Evolutionary conservation across 305 asterid species (phyloP), one percentile per base, ranked within the genome.

Genomic region (Fraxinus paxiana): DNA sequence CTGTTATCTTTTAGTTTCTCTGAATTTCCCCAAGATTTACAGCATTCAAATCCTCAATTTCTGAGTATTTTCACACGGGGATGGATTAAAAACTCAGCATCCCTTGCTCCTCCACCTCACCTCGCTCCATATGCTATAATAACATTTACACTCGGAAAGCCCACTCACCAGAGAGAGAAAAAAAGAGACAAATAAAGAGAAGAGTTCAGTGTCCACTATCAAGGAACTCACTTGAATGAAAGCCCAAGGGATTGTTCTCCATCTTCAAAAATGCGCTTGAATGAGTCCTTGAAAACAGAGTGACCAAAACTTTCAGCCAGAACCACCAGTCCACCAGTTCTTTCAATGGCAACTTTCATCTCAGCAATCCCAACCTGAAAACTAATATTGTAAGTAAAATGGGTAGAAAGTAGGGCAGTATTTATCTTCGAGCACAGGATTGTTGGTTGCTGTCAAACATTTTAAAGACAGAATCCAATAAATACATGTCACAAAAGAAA

Each of bases 261-360:
- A 71, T 84, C 92, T 82, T 96, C 99, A 81, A 93, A 94, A 79
- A 93, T 85, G 24, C 90, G 96, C 85, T 84, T 96, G 84, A 96
- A 96, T 8, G 99, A 93, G 88, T 93, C 97, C 90, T 96, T 96
- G 87, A 96, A 96, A 80, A 96, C 99, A 67, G 99, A 89, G 90
- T 96, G 99, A 81, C 98, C 98, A 89, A 96, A 96, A 86, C 99
- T 96, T 91, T 96, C 99, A 70, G 99, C 92, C 77, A 93, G 90
- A 85, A 94, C 98, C 10, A 94, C 97, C 76, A 96, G 97, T 71
- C 99, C 99, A 84, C 98, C 98, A 73, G 97, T 94, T 89, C 86
- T 92, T 89, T 96, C 98, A 76, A 96, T 94, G 74, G 98, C 94
- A 71, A 96, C 92, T 88, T 96, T 94, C 98, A 96, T 96, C 91